These are phyloP conservation scores for Cenococcum geophilum DNA, from an alignment of 495 filamentous ascomycete species.

Conservation along the genomic window DNA sequence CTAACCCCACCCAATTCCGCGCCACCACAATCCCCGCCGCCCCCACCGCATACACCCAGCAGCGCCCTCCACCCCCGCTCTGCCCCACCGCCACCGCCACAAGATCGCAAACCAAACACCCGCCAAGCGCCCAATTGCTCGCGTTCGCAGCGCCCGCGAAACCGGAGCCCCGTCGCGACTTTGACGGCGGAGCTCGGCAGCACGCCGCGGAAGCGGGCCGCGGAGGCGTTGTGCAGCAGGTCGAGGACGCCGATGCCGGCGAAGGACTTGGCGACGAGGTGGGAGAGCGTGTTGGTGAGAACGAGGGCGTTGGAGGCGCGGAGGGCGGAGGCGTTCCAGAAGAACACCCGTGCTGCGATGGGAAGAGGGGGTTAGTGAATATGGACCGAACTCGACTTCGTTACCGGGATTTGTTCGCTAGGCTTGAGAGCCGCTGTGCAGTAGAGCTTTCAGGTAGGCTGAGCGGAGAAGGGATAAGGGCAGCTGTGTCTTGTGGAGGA, in stretches of 20 bases:
- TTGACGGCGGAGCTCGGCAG: constrained; percentile 42
- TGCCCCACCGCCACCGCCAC: constrained; percentile 46
- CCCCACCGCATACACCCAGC: constrained; percentile 44
- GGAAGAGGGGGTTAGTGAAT: too few relatives aligned
- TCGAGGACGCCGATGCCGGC: constrained; percentile 51
- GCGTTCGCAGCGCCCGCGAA: constrained; percentile 40
- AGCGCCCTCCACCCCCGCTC: constrained; percentile 42
- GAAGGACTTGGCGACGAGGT: constrained; percentile 49
- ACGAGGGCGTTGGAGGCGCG: constrained; percentile 47
- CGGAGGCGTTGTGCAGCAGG: constrained; percentile 47
- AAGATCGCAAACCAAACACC: constrained; percentile 49
- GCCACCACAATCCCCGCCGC: constrained; percentile 46
- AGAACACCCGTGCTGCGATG: constrained; percentile 50
- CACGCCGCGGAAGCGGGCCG: constrained; percentile 44
- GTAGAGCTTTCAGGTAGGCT: too few relatives aligned
- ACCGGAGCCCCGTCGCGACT: constrained; percentile 42
- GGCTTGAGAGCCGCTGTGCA: too few relatives aligned
- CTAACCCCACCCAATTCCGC: constrained; percentile 46
- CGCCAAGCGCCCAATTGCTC: constrained; percentile 51
- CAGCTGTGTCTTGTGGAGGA: too few relatives aligned
- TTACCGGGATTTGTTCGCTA: too few relatives aligned
- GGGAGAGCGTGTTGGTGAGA: constrained; percentile 45
- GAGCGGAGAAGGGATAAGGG: too few relatives aligned
- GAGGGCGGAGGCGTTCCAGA: constrained; percentile 46
- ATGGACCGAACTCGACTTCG: too few relatives aligned